A percentile compares a stretch with the other conserved stretches of the same genome.
phyloP scores from a whole-genome alignment of 1,284 basidiomycete genomes.

The Malassezia vespertilionis region DNA sequence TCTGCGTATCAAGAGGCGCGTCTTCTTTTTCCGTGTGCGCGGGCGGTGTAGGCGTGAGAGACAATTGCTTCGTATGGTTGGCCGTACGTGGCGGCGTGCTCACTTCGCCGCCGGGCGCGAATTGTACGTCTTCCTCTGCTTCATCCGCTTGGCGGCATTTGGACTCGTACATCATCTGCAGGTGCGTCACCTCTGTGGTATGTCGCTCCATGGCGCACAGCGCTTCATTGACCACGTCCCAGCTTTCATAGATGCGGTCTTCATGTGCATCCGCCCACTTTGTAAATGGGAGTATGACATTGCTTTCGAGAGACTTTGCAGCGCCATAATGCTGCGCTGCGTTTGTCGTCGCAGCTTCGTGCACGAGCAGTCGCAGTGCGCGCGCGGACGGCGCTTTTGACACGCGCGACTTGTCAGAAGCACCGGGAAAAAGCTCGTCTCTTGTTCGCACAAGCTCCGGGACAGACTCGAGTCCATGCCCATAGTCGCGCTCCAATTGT shows the following conservation, averaged over 20 bases:
- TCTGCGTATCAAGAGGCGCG: conserved; percentile 16
- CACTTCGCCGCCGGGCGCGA: conserved; percentile 23
- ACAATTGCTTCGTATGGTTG: conserved; percentile 4
- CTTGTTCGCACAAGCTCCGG: conserved; percentile 20
- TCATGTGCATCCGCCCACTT: conserved; percentile 35
- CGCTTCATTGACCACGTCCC: conserved; percentile 33
- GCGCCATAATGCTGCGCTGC: conserved; percentile 28
- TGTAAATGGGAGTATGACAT: conserved; percentile 33
- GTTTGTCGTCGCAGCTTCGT: conserved; percentile 25
- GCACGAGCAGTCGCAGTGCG: conserved; percentile 24
- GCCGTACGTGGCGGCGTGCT: background rate
- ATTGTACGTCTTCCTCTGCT: conserved; percentile 43
- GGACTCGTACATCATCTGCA: conserved; percentile 33
- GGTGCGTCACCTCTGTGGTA: conserved; percentile 30
- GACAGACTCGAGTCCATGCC: conserved; percentile 25
- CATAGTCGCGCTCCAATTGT: conserved; percentile 26
- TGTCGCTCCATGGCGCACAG: conserved; percentile 31
- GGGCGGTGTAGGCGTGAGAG: background rate
- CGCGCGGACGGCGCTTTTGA: conserved; percentile 23
- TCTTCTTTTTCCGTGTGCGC: background rate
- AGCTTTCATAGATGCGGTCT: conserved; percentile 29
- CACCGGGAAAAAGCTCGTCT: conserved; percentile 26
- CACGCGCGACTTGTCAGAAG: background rate
- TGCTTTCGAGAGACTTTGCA: conserved; percentile 27
- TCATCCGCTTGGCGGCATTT: conserved; percentile 43